phyloP scores from a whole-genome alignment of 2,329 filamentous ascomycete species.

The Aureobasidium sp. region DNA sequence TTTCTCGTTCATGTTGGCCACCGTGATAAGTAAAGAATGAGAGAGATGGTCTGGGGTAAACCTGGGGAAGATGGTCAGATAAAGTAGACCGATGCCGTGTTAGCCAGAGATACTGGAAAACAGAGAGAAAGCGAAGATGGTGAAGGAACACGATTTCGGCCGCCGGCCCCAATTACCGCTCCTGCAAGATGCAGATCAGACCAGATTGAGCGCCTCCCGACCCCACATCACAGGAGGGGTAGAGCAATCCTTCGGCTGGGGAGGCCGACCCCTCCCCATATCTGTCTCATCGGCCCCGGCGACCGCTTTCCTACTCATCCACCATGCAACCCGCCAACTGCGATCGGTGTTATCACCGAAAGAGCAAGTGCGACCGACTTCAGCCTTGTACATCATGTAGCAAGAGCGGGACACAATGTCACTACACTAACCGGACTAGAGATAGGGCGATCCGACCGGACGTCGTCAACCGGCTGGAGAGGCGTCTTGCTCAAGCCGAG shows the following conservation, averaged over 20 bases:
- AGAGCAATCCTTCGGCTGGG: not conserved
- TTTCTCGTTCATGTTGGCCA: slow-evolving; percentile 1
- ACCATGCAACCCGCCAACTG: slow-evolving; percentile 22
- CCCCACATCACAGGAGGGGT: not conserved
- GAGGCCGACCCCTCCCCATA: not conserved
- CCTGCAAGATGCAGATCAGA: not conserved
- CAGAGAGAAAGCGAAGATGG: not conserved
- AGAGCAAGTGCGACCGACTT: slow-evolving; percentile 36
- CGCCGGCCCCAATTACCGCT: not conserved
- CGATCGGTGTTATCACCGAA: slow-evolving; percentile 37
- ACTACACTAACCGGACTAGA: slow-evolving; percentile 28
- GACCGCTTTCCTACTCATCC: not conserved
- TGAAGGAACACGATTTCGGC: not conserved
- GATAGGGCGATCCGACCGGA: slow-evolving; percentile 26
- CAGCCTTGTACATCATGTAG: slow-evolving; percentile 34
- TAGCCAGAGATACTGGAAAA: not conserved
- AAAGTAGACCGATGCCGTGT: not conserved
- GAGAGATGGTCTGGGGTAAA: not conserved
- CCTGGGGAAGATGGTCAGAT: not conserved
- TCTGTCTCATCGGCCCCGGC: not conserved
- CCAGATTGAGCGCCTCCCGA: not conserved
- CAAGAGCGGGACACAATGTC: slow-evolving; percentile 30
- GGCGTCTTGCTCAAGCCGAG: slow-evolving; percentile 29
- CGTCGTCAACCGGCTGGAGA: slow-evolving; percentile 32
- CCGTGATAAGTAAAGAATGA: not conserved